Evolutionary conservation across 805 yeast species (phyloP).

Genomic region (Ogataea pignaliae): DNA sequence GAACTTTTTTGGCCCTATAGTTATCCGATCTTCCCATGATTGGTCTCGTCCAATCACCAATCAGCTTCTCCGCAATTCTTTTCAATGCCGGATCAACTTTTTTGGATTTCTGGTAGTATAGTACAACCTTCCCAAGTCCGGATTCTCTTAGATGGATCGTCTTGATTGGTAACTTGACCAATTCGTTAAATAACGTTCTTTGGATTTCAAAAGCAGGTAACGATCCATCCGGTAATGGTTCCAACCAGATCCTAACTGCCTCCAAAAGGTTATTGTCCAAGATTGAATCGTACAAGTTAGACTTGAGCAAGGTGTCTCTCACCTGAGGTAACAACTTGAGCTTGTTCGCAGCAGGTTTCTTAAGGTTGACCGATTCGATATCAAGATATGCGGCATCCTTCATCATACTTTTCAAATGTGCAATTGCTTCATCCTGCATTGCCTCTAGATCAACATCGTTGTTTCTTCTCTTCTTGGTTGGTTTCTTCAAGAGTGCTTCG

Average conservation of each 20-base stretch:
- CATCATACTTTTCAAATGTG: conserved; percentile 82
- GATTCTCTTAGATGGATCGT: conserved; percentile 93
- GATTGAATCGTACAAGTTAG: conserved; percentile 84
- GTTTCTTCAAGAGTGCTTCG: conserved; percentile 68
- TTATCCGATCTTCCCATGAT: conserved; percentile 94
- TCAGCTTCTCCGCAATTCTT: conserved; percentile 81
- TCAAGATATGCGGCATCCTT: conserved; percentile 79
- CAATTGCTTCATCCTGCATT: conserved; percentile 88
- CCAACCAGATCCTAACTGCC: conserved; percentile 94
- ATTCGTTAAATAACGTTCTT: conserved; percentile 72
- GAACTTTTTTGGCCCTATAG: conserved; percentile 80
- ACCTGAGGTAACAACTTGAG: conserved; percentile 78
- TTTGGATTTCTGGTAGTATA: conserved; percentile 88
- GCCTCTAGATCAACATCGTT: conserved; percentile 94
- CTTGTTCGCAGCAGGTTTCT: conserved; percentile 70
- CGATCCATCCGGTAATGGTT: conserved; percentile 96
- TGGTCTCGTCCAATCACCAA: conserved; percentile 98
- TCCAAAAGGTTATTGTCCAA: conserved; percentile 91
- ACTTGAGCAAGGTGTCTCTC: conserved; percentile 67
- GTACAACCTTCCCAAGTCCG: conserved; percentile 88
- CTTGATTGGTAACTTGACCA: conserved; percentile 81
- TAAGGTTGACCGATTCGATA: conserved; percentile 51
- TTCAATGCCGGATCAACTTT: conserved; percentile 85
- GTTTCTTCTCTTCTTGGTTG: conserved; percentile 56
- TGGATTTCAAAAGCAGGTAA: conserved; percentile 97